phyloP scores from a whole-genome alignment of 768 basidiomycete species.

The Lactarius deliciosus region DNA sequence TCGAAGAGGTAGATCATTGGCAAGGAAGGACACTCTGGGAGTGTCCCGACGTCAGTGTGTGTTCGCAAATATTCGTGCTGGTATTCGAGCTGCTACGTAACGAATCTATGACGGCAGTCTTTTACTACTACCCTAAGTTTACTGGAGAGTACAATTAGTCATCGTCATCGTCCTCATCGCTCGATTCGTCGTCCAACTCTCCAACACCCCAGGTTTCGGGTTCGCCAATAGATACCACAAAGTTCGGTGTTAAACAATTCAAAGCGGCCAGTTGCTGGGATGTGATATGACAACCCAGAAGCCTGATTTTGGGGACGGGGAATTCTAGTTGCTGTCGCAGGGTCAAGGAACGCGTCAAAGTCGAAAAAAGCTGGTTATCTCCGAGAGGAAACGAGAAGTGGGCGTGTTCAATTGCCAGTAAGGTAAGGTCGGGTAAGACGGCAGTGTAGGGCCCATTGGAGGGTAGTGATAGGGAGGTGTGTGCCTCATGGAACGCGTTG shows the following conservation, averaged over 20 bases:
- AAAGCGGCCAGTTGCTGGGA: slow-evolving; percentile 16
- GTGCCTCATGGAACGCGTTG: slow-evolving; percentile 14
- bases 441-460: not conserved
- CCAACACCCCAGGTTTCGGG: slow-evolving; percentile 23
- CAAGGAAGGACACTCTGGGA: not conserved
- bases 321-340: slow-evolving; percentile 6
- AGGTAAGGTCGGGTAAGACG: slow-evolving; percentile 9
- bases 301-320: not conserved
- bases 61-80: not conserved
- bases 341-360: slow-evolving; percentile 14
- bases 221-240: slow-evolving; percentile 11
- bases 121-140: not conserved
- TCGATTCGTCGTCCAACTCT: not conserved
- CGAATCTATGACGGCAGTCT: not conserved
- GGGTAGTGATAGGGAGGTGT: not conserved
- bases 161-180: slow-evolving; percentile 6
- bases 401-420: slow-evolving; percentile 11
- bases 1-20: not conserved
- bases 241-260: slow-evolving; percentile 1
- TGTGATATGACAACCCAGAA: slow-evolving; percentile 20
- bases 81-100: not conserved
- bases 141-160: not conserved
- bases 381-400: slow-evolving; percentile 27
- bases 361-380: slow-evolving; percentile 17
- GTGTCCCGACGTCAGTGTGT: not conserved